These are phyloP conservation scores for Mucor circinelloides DNA, from an alignment of 371 early-diverging fungal genomes.

Conservation along the genomic window DNA sequence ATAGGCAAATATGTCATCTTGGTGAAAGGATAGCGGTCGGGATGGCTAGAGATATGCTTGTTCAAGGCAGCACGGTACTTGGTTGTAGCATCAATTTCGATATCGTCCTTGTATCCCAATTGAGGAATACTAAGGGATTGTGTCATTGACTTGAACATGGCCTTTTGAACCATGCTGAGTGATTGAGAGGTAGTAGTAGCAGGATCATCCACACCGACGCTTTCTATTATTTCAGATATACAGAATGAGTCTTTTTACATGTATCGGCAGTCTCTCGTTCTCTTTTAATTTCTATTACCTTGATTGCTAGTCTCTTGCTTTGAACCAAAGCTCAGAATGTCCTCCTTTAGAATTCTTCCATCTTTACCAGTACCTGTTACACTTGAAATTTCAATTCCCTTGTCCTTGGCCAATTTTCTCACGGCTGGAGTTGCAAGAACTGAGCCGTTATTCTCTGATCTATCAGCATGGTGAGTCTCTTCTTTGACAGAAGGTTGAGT, in stretches of 20 bases:
- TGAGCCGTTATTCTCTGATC: neutral
- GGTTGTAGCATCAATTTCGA: constrained; percentile 72
- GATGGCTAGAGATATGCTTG: constrained; percentile 43
- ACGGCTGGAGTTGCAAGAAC: constrained; percentile 90
- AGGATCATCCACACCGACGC: neutral
- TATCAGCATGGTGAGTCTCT: neutral
- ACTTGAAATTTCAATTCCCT: constrained; percentile 70
- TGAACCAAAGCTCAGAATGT: constrained; percentile 68
- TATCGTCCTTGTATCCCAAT: constrained; percentile 93
- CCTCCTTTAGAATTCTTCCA: constrained; percentile 91
- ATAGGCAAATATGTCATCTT: constrained; percentile 95
- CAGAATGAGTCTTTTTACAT: neutral
- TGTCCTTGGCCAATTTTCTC: constrained; percentile 84
- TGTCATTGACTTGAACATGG: constrained; percentile 97
- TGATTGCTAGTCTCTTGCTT: neutral
- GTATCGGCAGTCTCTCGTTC: no score
- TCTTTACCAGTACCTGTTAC: constrained; percentile 85
- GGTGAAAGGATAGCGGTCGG: constrained; percentile 53
- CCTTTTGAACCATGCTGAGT: constrained; percentile 86
- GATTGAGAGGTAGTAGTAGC: constrained; percentile 35
- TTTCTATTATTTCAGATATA: neutral
- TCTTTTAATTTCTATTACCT: no score
- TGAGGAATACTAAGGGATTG: constrained; percentile 92
- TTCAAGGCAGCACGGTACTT: constrained; percentile 75
- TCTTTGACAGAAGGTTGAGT: neutral